Evolutionary conservation across 352 stramenopile species (phyloP).

Genomic region (Phytophthora pluvialis): DNA sequence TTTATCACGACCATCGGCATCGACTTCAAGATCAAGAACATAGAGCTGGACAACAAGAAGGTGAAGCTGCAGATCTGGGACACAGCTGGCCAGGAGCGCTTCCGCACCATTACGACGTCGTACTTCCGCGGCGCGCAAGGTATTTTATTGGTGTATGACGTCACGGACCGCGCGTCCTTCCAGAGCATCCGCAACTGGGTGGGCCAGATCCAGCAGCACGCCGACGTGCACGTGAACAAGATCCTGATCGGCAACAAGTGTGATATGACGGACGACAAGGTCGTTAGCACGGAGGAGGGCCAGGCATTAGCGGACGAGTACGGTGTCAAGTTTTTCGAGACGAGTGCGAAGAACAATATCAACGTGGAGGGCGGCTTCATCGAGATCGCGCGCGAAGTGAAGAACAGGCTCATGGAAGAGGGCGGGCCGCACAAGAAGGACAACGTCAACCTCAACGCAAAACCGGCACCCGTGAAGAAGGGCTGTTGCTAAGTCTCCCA

Average conservation of each 20-base stretch:
- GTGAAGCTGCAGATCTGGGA: conserved; percentile 99
- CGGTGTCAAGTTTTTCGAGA: conserved; percentile 96
- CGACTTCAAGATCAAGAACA: conserved; percentile 94
- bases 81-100: conserved; percentile 98
- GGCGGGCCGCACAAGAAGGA: conserved; percentile 88
- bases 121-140: conserved; percentile 99
- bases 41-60: conserved; percentile 95
- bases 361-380: conserved; percentile 94
- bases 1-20: conserved; percentile 93
- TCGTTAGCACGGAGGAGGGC: conserved; percentile 95
- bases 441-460: conserved; percentile 81
- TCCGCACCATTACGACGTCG: conserved; percentile 98
- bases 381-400: conserved; percentile 89
- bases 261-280: conserved; percentile 98
- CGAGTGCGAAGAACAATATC: conserved; percentile 96
- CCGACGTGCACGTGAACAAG: conserved; percentile 99
- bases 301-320: conserved; percentile 95
- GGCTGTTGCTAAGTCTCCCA: conserved; percentile 78
- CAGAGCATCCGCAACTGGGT: conserved; percentile 99
- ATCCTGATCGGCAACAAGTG: conserved; percentile 99
- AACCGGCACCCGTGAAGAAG: conserved; percentile 80
- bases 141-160: conserved; percentile 99
- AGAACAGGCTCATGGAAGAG: conserved; percentile 91
- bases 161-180: conserved; percentile 97
- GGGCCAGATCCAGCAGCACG: conserved; percentile 97